Percentiles rank a stretch among this genome's conserved stretches.
Conservation (phyloP, 2,329 filamentous ascomycete species). For the Fusarium euwallaceae region DNA sequence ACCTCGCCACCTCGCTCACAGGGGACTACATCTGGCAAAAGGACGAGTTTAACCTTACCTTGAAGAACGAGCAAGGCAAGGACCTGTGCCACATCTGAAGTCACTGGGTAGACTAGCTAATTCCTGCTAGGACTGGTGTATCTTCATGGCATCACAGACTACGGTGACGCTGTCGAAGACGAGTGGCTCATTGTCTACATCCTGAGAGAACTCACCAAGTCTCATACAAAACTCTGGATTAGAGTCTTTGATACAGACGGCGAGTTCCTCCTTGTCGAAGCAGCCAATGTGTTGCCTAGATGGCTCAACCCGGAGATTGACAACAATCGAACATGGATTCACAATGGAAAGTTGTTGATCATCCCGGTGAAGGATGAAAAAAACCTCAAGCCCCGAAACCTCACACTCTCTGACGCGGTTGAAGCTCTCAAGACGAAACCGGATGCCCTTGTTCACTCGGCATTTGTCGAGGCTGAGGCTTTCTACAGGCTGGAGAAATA, state of each 20-base stretch:
- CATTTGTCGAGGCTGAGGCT: slow-evolving; percentile 85
- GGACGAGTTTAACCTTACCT: slow-evolving; percentile 80
- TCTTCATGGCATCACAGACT: slow-evolving; percentile 84
- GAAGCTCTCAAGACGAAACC: slow-evolving; percentile 68
- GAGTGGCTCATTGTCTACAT: slow-evolving; percentile 98
- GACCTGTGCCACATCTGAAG: background rate
- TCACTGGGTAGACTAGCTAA: slow-evolving; percentile 19
- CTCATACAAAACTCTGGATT: slow-evolving; percentile 82
- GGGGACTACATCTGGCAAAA: slow-evolving; percentile 96
- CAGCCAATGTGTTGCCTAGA: slow-evolving; percentile 85
- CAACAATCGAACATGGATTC: slow-evolving; percentile 89
- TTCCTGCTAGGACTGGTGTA: slow-evolving; percentile 63
- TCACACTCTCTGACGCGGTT: slow-evolving; percentile 76
- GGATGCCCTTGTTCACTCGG: slow-evolving; percentile 75
- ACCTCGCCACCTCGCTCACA: slow-evolving; percentile 74
- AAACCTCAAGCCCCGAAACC: slow-evolving; percentile 51
- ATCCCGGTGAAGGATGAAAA: slow-evolving; percentile 68
- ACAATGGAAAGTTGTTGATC: slow-evolving; percentile 80
- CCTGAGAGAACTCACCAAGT: slow-evolving; percentile 82
- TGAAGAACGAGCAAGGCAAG: slow-evolving; percentile 70
- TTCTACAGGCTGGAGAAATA: slow-evolving; percentile 91
- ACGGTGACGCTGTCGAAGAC: slow-evolving; percentile 94
- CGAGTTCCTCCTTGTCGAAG: slow-evolving; percentile 95
- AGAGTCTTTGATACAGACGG: slow-evolving; percentile 89
- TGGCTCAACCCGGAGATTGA: slow-evolving; percentile 96